phyloP scores from a whole-genome alignment of 257 asterid genomes.

The Lantana camara region DNA sequence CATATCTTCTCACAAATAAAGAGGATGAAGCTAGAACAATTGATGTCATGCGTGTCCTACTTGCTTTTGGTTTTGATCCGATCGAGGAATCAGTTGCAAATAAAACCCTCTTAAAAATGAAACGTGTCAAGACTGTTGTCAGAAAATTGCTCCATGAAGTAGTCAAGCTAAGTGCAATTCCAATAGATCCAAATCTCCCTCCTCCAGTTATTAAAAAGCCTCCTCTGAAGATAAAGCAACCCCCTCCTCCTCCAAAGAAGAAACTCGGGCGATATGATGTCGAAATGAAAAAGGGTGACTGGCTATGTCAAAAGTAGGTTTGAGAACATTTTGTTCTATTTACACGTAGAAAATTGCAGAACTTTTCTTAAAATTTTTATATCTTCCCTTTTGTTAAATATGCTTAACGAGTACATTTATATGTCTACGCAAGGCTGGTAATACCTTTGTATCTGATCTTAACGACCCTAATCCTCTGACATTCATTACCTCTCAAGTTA shows the following conservation, averaged over 20 bases:
- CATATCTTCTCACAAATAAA: conserved; percentile 83
- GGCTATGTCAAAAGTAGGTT: conserved; percentile 94
- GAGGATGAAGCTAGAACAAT: conserved; percentile 93
- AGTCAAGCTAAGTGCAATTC: conserved; percentile 93
- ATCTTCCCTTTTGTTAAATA: conserved; percentile 6
- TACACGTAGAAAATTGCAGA: conserved; percentile 19
- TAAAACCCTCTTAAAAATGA: conserved; percentile 67
- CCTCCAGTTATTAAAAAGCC: conserved; percentile 84
- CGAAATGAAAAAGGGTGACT: conserved; percentile 98
- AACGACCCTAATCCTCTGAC: neutral
- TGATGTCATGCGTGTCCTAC: conserved; percentile 85
- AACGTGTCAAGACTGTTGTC: conserved; percentile 73
- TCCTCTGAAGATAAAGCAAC: conserved; percentile 92
- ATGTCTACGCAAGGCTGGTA: neutral
- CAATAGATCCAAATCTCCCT: conserved; percentile 91
- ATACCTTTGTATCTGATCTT: neutral
- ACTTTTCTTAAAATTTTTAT: neutral
- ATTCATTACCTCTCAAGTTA: conserved; percentile 1
- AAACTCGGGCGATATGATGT: conserved; percentile 84
- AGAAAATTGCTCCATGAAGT: conserved; percentile 84
- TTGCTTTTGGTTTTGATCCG: conserved; percentile 84
- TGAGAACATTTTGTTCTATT: conserved; percentile 21
- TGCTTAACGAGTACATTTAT: conserved; percentile 1
- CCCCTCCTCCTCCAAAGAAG: conserved; percentile 89
- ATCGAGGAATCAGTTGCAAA: conserved; percentile 62